A percentile compares a stretch with the other conserved stretches of the same genome.
These are phyloP conservation scores for Microcera coccophila DNA, from an alignment of 2,329 filamentous ascomycete genomes.

Conservation along the genomic window DNA sequence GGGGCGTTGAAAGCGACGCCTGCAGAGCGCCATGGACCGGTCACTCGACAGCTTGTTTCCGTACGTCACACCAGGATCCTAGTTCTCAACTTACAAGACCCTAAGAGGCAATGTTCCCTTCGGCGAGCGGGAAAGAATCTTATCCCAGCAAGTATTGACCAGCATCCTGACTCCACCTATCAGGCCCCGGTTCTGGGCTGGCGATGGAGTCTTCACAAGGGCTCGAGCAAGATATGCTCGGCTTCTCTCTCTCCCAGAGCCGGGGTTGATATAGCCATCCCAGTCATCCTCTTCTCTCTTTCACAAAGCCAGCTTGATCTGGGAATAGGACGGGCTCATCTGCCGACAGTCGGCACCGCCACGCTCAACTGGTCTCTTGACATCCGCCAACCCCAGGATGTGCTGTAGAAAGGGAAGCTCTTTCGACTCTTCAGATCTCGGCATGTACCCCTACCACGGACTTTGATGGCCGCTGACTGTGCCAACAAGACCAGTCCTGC, in stretches of 20 bases:
- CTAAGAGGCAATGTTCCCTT: not conserved
- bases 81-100: not conserved
- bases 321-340: not conserved
- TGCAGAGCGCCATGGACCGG: too few relatives aligned
- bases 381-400: too few relatives aligned
- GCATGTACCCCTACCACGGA: not conserved
- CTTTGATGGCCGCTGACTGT: not conserved
- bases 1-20: slow-evolving; percentile 9
- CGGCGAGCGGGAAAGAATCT: not conserved
- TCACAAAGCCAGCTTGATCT: too few relatives aligned
- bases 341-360: too few relatives aligned
- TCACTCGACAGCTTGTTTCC: too few relatives aligned
- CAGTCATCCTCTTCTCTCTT: not conserved
- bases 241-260: not conserved
- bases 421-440: too few relatives aligned
- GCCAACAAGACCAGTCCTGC: not conserved
- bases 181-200: not conserved
- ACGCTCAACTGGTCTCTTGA: too few relatives aligned
- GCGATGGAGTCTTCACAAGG: not conserved
- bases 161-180: not conserved
- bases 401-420: too few relatives aligned
- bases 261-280: not conserved
- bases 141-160: not conserved
- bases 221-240: too few relatives aligned
- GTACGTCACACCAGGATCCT: not conserved